Percentiles rank a stretch among this genome's conserved stretches.
phyloP scores from a whole-genome alignment of 2,329 filamentous ascomycete species.

The Botrytis tulipae region DNA sequence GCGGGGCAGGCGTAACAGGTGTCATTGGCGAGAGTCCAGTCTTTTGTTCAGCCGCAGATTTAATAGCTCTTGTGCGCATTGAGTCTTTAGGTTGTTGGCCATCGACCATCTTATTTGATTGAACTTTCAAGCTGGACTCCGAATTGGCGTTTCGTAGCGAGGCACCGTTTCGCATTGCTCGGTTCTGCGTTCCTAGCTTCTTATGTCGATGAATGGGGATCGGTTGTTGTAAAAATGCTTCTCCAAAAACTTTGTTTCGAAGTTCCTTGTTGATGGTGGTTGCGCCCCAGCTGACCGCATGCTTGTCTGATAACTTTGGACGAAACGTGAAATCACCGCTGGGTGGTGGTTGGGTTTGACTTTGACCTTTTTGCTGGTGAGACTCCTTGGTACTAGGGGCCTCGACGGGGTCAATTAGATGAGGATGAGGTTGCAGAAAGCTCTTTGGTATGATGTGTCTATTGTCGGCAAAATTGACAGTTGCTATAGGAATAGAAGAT shows the following conservation, averaged over 20 bases:
- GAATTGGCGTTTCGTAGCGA: constrained; percentile 36
- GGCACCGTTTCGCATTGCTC: constrained; percentile 55
- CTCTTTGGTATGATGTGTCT: constrained; percentile 87
- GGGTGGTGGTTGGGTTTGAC: constrained; percentile 26
- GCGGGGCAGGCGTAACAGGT: constrained; percentile 13
- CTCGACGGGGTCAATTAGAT: constrained; percentile 38
- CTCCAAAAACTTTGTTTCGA: constrained; percentile 69
- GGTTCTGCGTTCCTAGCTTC: constrained; percentile 60
- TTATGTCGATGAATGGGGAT: constrained; percentile 79
- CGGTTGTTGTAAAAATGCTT: constrained; percentile 82
- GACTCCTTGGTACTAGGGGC: constrained; percentile 30
- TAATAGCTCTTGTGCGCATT: constrained; percentile 38
- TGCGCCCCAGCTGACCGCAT: constrained; percentile 50
- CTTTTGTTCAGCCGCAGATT: constrained; percentile 31
- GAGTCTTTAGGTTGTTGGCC: constrained; percentile 46
- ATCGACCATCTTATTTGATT: constrained; percentile 22
- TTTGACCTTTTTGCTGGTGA: constrained; percentile 35
- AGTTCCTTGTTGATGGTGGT: constrained; percentile 85
- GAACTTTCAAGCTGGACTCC: constrained; percentile 37
- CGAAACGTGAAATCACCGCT: constrained; percentile 33
- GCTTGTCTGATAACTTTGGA: constrained; percentile 52
- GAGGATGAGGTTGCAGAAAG: constrained; percentile 63
- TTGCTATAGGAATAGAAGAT: constrained; percentile 66
- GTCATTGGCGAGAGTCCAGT: constrained; percentile 24
- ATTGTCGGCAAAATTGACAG: constrained; percentile 92